Evolutionary conservation across 2,329 filamentous ascomycete genomes (phyloP).

Genomic region (Aspergillus glaucus): DNA sequence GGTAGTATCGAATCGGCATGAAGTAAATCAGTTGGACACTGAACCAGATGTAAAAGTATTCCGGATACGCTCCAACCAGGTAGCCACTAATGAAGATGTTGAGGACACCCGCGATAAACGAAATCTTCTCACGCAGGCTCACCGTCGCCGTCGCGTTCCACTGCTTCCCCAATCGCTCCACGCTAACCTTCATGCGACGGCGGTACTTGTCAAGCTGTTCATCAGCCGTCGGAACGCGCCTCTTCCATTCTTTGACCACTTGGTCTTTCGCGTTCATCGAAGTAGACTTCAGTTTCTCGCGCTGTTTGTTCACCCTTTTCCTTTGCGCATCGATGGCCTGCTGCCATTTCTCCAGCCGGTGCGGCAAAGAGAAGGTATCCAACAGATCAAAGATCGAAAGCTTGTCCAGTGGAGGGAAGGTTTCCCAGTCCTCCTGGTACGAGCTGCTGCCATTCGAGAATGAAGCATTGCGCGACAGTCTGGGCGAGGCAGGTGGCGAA

Average conservation of each 20-base stretch:
- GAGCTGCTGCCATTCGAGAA: conserved; percentile 78
- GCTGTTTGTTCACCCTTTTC: conserved; percentile 75
- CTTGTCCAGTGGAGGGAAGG: conserved; percentile 80
- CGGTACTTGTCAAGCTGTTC: conserved; percentile 90
- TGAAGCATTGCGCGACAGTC: conserved; percentile 68
- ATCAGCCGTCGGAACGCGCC: conserved; percentile 76
- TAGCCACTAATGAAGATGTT: conserved; percentile 98
- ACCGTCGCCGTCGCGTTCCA: conserved; percentile 90
- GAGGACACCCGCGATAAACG: conserved; percentile 91
- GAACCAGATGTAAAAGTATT: conserved; percentile 92
- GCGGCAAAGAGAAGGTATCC: conserved; percentile 83
- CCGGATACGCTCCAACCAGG: conserved; percentile 75
- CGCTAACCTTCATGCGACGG: conserved; percentile 75
- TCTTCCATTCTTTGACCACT: conserved; percentile 88
- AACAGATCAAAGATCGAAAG: conserved; percentile 88
- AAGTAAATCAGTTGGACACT: conserved; percentile 82
- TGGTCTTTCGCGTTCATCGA: conserved; percentile 76
- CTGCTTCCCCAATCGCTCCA: conserved; percentile 75
- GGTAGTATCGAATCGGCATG: conserved; percentile 91
- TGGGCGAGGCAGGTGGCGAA: conserved; percentile 24
- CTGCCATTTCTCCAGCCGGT: conserved; percentile 86
- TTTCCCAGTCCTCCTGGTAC: conserved; percentile 84
- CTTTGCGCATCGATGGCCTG: conserved; percentile 74
- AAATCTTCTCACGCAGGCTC: conserved; percentile 84
- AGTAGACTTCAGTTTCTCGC: conserved; percentile 69